Evolutionary conservation across 331 rosid species (phyloP).

Genomic region (Rosa hybrid): DNA sequence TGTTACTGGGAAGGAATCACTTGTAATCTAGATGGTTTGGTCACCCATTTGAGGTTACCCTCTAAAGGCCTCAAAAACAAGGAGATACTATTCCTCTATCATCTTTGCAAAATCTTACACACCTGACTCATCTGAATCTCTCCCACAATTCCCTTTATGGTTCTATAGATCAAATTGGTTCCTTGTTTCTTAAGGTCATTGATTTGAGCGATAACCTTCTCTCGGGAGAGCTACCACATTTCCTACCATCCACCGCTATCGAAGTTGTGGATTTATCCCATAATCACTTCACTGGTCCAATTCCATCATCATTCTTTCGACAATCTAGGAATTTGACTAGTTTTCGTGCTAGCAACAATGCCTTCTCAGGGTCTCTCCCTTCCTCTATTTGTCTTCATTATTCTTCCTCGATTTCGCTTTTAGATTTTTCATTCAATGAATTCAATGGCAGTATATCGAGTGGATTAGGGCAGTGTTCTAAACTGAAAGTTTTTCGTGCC

Average conservation of each 20-base stretch:
- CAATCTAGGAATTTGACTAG: background rate
- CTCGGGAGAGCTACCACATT: background rate
- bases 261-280: background rate
- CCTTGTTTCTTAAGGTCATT: background rate
- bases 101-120: background rate
- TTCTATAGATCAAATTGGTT: background rate
- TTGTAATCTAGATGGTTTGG: background rate
- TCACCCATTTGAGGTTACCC: background rate
- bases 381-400: background rate
- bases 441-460: background rate
- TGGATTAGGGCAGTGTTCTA: background rate
- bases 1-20: background rate
- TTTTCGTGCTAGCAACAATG: background rate
- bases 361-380: background rate
- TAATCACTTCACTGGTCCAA: background rate
- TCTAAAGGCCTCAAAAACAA: background rate
- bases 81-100: background rate
- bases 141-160: background rate
- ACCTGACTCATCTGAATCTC: background rate
- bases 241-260: background rate
- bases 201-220: conserved; percentile 11
- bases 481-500: background rate
- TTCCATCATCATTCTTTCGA: background rate
- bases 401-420: background rate
- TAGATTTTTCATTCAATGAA: background rate